Conservation (phyloP, 1,284 basidiomycete genomes). For the Fomitopsis palustris region DNA sequence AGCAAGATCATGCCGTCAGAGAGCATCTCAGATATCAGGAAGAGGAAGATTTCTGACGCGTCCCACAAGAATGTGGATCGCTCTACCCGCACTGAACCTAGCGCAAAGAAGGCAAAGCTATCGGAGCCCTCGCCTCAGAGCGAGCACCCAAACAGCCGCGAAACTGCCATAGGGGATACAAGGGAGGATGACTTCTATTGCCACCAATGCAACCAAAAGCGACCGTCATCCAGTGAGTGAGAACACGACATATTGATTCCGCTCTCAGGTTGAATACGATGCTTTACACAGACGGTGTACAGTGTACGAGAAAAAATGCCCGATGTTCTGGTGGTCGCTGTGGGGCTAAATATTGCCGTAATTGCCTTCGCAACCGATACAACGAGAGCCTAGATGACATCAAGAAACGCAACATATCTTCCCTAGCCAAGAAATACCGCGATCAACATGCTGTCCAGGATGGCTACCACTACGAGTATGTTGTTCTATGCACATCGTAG, state of each 20-base stretch:
- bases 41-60: slow-evolving; percentile 27
- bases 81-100: slow-evolving; percentile 13
- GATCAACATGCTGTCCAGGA: slow-evolving; percentile 35
- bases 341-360: slow-evolving; percentile 54
- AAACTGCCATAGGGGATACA: slow-evolving; percentile 29
- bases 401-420: slow-evolving; percentile 26
- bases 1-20: slow-evolving; percentile 19
- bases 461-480: slow-evolving; percentile 54
- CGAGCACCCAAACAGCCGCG: slow-evolving; percentile 7
- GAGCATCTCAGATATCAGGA: slow-evolving; percentile 13
- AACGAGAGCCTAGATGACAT: slow-evolving; percentile 48
- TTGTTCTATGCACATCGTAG: slow-evolving; percentile 3
- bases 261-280: slow-evolving; percentile 4
- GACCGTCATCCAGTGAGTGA: slow-evolving; percentile 44
- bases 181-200: slow-evolving; percentile 45
- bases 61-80: slow-evolving; percentile 3
- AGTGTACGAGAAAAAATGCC: slow-evolving; percentile 43
- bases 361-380: slow-evolving; percentile 67
- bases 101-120: slow-evolving; percentile 33
- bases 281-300: slow-evolving; percentile 36
- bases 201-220: slow-evolving; percentile 67
- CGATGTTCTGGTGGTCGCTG: slow-evolving; percentile 40
- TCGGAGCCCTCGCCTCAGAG: slow-evolving; percentile 1
- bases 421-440: slow-evolving; percentile 19
- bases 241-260: neutral